These are phyloP conservation scores for Cryptococcus sp. DNA, from an alignment of 1,284 basidiomycete species.

Conservation along the genomic window DNA sequence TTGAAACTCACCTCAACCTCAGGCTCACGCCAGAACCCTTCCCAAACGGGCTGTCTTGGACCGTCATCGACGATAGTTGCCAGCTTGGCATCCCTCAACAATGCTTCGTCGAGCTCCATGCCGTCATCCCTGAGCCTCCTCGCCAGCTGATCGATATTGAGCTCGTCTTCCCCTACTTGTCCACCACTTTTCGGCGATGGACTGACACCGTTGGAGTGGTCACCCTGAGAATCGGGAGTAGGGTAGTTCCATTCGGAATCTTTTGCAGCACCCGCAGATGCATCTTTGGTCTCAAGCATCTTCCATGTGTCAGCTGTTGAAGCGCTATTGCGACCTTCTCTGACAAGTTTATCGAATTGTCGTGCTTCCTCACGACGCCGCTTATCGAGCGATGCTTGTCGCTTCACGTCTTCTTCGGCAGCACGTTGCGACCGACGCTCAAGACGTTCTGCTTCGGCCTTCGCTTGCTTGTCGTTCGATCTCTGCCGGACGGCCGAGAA, in stretches of 20 bases:
- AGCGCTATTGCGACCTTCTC: not conserved
- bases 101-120: conserved; percentile 14
- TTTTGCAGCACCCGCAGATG: too few relatives aligned
- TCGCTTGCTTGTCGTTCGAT: not conserved
- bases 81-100: conserved; percentile 14
- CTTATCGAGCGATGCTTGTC: not conserved
- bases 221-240: conserved; percentile 8
- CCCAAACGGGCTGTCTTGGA: conserved; percentile 10
- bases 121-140: conserved; percentile 5
- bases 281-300: not conserved
- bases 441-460: not conserved
- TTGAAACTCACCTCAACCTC: not conserved
- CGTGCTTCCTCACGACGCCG: conserved; percentile 3
- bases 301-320: not conserved
- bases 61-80: not conserved
- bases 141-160: conserved; percentile 7
- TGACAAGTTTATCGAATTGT: conserved; percentile 7
- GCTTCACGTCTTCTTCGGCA: not conserved
- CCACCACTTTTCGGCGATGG: not conserved
- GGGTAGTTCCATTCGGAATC: conserved; percentile 2
- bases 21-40: conserved; percentile 20
- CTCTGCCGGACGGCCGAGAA: not conserved
- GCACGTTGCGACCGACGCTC: not conserved
- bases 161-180: not conserved
- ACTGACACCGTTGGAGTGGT: not conserved